Percentiles rank a stretch among this genome's conserved stretches.
These are phyloP conservation scores for Kwoniella botswanensis DNA, from an alignment of 768 basidiomycete genomes.

Conservation along the genomic window DNA sequence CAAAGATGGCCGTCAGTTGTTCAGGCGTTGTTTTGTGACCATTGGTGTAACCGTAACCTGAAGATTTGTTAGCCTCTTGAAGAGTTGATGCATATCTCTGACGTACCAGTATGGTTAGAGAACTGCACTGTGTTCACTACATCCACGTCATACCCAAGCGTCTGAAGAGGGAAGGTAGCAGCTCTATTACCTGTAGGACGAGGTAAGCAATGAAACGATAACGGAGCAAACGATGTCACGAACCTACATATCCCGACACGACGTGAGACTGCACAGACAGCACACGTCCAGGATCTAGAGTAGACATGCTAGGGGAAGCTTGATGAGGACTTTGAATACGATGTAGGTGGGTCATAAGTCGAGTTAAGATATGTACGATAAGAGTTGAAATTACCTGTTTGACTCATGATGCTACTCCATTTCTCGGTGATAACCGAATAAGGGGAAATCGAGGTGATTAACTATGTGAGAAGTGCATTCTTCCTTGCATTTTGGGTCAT, in stretches of 20 bases:
- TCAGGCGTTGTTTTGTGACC: slow-evolving; percentile 78
- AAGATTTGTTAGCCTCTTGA: neutral
- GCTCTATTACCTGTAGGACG: slow-evolving; percentile 60
- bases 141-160: slow-evolving; percentile 93
- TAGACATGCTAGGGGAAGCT: slow-evolving; percentile 1
- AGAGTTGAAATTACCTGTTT: no score
- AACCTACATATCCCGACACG: slow-evolving; percentile 87
- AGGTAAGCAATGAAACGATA: neutral
- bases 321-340: neutral
- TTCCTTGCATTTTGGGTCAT: slow-evolving; percentile 28
- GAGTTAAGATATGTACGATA: neutral
- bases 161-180: slow-evolving; percentile 68
- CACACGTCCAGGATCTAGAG: slow-evolving; percentile 63
- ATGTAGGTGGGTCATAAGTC: slow-evolving; percentile 1
- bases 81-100: neutral
- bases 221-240: slow-evolving; percentile 21
- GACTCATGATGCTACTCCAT: no score
- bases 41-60: slow-evolving; percentile 81
- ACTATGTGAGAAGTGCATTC: slow-evolving; percentile 21
- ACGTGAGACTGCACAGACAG: slow-evolving; percentile 94
- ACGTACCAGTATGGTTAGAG: slow-evolving; percentile 86
- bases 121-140: slow-evolving; percentile 93
- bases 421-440: neutral
- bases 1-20: slow-evolving; percentile 77
- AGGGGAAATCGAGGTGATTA: neutral